A percentile compares a stretch with the other conserved stretches of the same genome.
phyloP scores from a whole-genome alignment of 2,329 filamentous ascomycete genomes.

The Thelonectria discophora region DNA sequence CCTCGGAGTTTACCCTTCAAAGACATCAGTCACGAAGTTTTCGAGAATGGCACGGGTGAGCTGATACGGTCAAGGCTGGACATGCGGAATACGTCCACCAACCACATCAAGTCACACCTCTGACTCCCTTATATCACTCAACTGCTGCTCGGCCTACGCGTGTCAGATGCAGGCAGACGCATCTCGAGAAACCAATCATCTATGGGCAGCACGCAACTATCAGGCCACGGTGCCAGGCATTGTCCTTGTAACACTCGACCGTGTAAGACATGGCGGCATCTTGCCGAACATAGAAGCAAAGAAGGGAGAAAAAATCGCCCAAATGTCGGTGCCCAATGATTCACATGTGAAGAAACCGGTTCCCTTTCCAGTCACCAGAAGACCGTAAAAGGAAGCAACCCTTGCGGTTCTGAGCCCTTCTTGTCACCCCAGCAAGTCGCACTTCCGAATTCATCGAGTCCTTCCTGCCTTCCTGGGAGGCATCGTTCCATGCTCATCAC shows the following conservation, averaged over 20 bases:
- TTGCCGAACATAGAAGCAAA: not conserved
- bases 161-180: not conserved
- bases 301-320: not conserved
- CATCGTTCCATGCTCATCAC: constrained; percentile 31
- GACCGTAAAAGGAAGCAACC: not conserved
- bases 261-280: constrained; percentile 9
- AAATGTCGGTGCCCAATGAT: not conserved
- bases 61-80: no score
- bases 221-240: constrained; percentile 18
- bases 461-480: not conserved
- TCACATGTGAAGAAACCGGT: constrained; percentile 7
- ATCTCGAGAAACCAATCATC: not conserved
- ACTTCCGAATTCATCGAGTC: not conserved
- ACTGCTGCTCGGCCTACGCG: not conserved
- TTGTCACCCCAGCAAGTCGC: constrained; percentile 7
- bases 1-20: no score
- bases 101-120: not conserved
- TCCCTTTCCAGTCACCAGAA: no score
- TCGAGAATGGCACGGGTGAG: no score
- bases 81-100: no score
- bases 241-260: constrained; percentile 2
- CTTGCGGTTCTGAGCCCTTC: constrained; percentile 4
- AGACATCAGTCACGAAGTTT: no score
- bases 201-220: constrained; percentile 10
- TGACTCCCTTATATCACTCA: not conserved